Evolutionary conservation across 306 rosid genomes (phyloP).

Genomic region (Cucurbita moschata): DNA sequence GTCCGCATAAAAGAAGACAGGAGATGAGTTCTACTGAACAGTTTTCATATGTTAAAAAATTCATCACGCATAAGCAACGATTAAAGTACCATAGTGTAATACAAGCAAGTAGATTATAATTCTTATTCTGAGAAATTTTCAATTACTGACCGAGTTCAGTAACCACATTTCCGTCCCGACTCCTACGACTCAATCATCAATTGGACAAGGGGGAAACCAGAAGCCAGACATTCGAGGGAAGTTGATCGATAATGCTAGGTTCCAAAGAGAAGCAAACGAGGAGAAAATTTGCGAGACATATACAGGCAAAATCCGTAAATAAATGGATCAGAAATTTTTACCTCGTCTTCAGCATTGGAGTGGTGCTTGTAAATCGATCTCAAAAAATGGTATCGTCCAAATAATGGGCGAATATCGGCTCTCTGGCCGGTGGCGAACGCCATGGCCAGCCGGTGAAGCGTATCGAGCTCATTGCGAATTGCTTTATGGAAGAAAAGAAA

Average conservation of each 20-base stretch:
- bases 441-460: slow-evolving; percentile 64
- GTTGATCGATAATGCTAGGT: background rate
- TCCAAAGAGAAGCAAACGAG: background rate
- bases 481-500: slow-evolving; percentile 82
- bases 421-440: slow-evolving; percentile 71
- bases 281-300: background rate
- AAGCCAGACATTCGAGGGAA: background rate
- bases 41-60: background rate
- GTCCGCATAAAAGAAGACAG: background rate
- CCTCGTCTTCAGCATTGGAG: slow-evolving; percentile 99
- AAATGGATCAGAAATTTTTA: slow-evolving; percentile 18
- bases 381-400: slow-evolving; percentile 65
- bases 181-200: background rate
- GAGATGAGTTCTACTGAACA: slow-evolving; percentile 4
- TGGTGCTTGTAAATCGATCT: slow-evolving; percentile 81
- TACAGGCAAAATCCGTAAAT: background rate
- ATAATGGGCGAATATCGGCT: slow-evolving; percentile 55
- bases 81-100: background rate
- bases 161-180: background rate
- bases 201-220: background rate
- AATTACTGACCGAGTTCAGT: background rate
- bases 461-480: slow-evolving; percentile 81
- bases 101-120: background rate
- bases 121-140: background rate
- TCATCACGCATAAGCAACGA: background rate